phyloP scores from a whole-genome alignment of 1,284 basidiomycete genomes.

The Trichosporon ovoides region DNA sequence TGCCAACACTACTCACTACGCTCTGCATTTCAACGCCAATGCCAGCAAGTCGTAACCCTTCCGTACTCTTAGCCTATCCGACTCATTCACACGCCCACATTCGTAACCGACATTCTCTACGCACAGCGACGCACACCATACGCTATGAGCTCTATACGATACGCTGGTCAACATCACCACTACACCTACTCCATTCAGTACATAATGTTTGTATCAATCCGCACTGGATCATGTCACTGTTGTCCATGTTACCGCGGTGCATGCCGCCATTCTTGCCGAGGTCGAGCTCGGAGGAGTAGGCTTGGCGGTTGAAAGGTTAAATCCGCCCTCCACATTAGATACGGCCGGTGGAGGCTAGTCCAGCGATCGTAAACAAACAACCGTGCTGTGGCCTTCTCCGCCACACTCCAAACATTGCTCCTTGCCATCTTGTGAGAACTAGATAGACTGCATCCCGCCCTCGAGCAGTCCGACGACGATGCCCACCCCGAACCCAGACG shows the following conservation, averaged over 20 bases:
- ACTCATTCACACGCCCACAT: too few species aligned
- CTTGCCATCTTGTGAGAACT: too few species aligned
- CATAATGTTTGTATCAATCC: constrained; percentile 4
- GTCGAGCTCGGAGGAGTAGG: too few species aligned
- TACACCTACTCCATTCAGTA: background rate
- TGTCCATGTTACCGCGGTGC: constrained; percentile 1
- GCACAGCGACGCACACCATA: too few species aligned
- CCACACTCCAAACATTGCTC: background rate
- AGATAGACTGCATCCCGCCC: background rate
- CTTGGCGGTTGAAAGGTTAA: background rate
- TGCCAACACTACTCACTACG: too few species aligned
- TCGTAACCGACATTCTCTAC: too few species aligned
- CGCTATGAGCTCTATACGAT: background rate
- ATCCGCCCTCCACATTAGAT: background rate
- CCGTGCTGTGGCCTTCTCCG: background rate
- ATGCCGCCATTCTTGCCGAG: too few species aligned
- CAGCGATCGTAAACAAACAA: constrained; percentile 1
- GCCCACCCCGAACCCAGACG: background rate
- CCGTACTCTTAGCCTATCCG: too few species aligned
- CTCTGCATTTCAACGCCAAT: too few species aligned
- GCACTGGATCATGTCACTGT: constrained; percentile 5
- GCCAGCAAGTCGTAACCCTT: too few species aligned
- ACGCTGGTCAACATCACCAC: background rate
- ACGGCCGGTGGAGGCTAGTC: background rate
- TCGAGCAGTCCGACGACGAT: background rate